Evolutionary conservation across 139 green algal genomes (phyloP), one percentile per base, ranked within the genome.

Genomic region (Chlamydomonas schloesseri): DNA sequence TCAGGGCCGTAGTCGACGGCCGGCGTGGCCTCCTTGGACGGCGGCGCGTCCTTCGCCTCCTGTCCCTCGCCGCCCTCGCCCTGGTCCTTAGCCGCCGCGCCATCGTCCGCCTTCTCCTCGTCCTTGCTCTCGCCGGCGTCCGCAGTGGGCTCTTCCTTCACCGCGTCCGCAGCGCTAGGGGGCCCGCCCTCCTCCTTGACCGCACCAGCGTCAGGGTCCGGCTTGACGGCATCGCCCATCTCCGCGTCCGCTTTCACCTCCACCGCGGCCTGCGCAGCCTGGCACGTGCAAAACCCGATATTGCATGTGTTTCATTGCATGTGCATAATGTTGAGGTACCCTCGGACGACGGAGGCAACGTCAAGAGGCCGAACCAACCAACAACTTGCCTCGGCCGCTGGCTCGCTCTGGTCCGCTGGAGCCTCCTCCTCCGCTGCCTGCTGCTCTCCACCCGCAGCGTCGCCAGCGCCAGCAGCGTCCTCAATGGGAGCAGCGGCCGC

Each of bases 1-100:
- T 94, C 89, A 10, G 87, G 89, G 0, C 84, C 84, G 3, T 69
- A 88, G 42, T 90, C 87, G 9, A 50, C 37, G n/a, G 37, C 69
- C n/a, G 80, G 23, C 20, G 47, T 33, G 9, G 31, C 36, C 50
- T 50, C 34, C 29, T 50, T 76, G 11, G 70, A 8, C 24, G 8
- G 34, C 34, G 34, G 37, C 42, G 64, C 24, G 23, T 67, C 60
- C 20, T 60, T 60, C 20, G 55, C 55, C 55, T 60, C 55, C 55
- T 60, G 18, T 11, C 20, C 18, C 17, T 3, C 55, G 10, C 55
- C 55, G 18, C 20, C 55, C 55, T 60, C 55, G 55, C 55, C 55
- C 55, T 60, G 18, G 2, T 60, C 55, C 55, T 60, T 60, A 8
- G 55, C 55, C 9, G 18, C 55, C 55, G 50, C 14, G 13, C 55